Conservation (phyloP, 495 filamentous ascomycete species). For the Trichocladium uniseriatum region DNA sequence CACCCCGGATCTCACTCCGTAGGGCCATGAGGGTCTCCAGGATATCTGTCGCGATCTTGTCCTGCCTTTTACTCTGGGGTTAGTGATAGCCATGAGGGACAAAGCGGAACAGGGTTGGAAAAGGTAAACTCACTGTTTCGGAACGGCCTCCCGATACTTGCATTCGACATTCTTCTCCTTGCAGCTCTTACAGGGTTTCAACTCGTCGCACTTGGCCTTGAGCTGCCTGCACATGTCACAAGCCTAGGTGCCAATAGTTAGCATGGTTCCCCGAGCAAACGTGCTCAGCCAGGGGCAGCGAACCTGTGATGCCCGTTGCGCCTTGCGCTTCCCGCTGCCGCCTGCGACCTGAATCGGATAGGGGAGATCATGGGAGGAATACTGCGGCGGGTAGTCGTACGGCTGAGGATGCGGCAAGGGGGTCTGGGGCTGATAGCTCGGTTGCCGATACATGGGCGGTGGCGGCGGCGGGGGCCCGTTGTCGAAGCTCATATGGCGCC, state of each 20-base stretch:
- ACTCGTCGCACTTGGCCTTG: slow-evolving; percentile 67
- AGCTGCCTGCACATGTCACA: slow-evolving; percentile 58
- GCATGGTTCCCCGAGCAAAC: background rate
- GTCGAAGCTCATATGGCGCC: slow-evolving; percentile 41
- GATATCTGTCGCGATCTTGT: slow-evolving; percentile 44
- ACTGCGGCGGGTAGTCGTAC: slow-evolving; percentile 35
- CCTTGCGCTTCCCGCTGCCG: slow-evolving; percentile 39
- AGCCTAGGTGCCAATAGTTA: slow-evolving; percentile 39
- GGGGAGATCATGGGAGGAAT: slow-evolving; percentile 20
- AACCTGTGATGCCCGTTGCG: slow-evolving; percentile 44
- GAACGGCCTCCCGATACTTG: slow-evolving; percentile 56
- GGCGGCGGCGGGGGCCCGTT: slow-evolving; percentile 24
- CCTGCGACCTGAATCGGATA: slow-evolving; percentile 31
- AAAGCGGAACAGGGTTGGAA: background rate
- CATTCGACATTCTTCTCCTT: slow-evolving; percentile 50
- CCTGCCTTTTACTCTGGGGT: slow-evolving; percentile 33
- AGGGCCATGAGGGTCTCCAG: slow-evolving; percentile 32
- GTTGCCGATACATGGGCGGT: slow-evolving; percentile 36
- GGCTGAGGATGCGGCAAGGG: slow-evolving; percentile 35
- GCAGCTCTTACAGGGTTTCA: slow-evolving; percentile 49
- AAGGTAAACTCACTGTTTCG: slow-evolving; percentile 49
- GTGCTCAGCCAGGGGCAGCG: slow-evolving; percentile 1
- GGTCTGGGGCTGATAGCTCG: slow-evolving; percentile 37
- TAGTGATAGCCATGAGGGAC: background rate
- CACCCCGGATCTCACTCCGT: slow-evolving; percentile 25